Evolutionary conservation across 1,139 yeast genomes (phyloP).

Genomic region (Pichia sp.): DNA sequence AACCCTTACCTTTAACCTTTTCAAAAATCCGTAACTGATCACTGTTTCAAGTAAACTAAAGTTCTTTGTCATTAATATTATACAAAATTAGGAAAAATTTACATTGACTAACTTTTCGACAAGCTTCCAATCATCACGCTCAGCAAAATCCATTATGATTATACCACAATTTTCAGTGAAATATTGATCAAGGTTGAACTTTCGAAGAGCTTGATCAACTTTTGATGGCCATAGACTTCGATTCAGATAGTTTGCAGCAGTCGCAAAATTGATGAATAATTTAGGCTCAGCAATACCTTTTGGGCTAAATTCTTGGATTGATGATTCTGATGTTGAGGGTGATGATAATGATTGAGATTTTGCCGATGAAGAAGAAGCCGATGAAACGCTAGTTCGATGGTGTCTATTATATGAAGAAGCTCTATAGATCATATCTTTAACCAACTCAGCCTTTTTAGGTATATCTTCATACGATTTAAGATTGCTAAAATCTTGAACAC

Average conservation of each 20-base stretch:
- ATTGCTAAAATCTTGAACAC: conserved; percentile 74
- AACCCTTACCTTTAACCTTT: too few relatives aligned
- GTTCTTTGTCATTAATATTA: too few relatives aligned
- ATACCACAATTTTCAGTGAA: conserved; percentile 52
- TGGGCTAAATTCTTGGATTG: neutral
- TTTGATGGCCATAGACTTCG: conserved; percentile 69
- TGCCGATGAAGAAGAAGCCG: conserved; percentile 13
- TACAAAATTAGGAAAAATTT: conserved; percentile 30
- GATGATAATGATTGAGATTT: neutral
- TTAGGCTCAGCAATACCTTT: conserved; percentile 31
- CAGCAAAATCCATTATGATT: conserved; percentile 61
- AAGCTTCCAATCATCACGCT: conserved; percentile 53
- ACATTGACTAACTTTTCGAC: conserved; percentile 46
- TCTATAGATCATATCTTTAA: conserved; percentile 47
- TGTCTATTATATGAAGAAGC: conserved; percentile 48
- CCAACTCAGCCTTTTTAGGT: conserved; percentile 49
- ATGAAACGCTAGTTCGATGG: conserved; percentile 11
- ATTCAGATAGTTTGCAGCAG: conserved; percentile 69
- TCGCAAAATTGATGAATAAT: conserved; percentile 63
- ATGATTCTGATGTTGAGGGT: neutral
- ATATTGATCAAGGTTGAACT: conserved; percentile 40
- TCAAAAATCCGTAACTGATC: too few relatives aligned
- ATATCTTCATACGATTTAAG: conserved; percentile 47
- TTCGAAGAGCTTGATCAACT: conserved; percentile 48
- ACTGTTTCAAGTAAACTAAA: too few relatives aligned